Evolutionary conservation across 2,329 filamentous ascomycete species (phyloP).

Genomic region (Dendrostoma leiphaemia): DNA sequence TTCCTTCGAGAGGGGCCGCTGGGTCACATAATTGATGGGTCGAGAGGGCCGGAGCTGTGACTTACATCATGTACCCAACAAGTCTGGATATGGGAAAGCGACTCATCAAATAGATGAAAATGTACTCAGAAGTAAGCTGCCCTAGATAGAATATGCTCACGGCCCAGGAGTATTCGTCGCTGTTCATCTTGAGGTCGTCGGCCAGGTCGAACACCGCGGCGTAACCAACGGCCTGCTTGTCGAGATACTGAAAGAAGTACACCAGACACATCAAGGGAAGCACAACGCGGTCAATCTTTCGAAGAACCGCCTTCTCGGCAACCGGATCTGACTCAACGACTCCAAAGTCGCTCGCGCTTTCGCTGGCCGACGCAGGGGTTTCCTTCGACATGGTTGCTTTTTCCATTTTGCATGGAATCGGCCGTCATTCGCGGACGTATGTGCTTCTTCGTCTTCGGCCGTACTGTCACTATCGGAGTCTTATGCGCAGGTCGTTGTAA

Average conservation of each 20-base stretch:
- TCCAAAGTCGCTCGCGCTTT: background rate
- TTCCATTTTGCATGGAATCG: too few species aligned
- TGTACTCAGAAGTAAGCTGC: constrained; percentile 18
- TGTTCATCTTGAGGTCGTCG: constrained; percentile 11
- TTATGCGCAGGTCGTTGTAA: too few species aligned
- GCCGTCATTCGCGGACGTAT: too few species aligned
- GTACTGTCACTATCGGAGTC: too few species aligned
- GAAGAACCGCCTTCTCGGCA: background rate
- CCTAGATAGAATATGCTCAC: constrained; percentile 19
- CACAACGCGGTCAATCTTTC: background rate
- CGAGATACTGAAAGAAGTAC: constrained; percentile 2
- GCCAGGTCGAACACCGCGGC: constrained; percentile 15
- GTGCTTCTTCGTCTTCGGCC: too few species aligned
- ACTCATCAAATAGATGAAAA: constrained; percentile 15
- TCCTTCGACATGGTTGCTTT: background rate
- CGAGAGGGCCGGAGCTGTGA: too few species aligned
- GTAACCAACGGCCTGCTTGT: constrained; percentile 16
- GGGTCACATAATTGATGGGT: too few species aligned
- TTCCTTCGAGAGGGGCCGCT: too few species aligned
- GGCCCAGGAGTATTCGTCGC: constrained; percentile 16
- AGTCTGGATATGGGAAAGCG: constrained; percentile 40
- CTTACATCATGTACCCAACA: constrained; percentile 31
- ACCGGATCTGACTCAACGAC: background rate
- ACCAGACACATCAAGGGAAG: background rate
- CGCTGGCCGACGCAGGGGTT: background rate